A percentile compares a stretch with the other conserved stretches of the same genome.
Evolutionary conservation across 2,329 filamentous ascomycete species (phyloP).

Genomic region (Botrytis squamosa): DNA sequence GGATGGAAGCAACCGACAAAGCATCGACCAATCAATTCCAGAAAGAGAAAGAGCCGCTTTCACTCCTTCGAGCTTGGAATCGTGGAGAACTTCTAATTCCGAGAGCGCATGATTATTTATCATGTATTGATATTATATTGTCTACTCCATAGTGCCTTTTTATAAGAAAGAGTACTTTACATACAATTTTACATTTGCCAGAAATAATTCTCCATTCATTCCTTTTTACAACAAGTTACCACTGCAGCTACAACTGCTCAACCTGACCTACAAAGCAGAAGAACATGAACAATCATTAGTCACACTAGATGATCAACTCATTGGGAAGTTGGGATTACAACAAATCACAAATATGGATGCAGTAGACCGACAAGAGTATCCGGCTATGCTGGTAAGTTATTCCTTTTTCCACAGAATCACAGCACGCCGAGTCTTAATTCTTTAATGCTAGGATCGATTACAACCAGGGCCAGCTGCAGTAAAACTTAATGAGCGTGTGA

Average conservation of each 20-base stretch:
- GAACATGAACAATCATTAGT: constrained; percentile 35
- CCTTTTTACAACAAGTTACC: neutral
- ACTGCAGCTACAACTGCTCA: neutral
- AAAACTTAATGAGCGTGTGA: constrained; percentile 81
- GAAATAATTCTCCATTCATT: neutral
- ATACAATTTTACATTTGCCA: neutral
- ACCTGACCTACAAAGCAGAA: neutral
- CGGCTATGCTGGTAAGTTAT: constrained; percentile 80
- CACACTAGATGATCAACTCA: constrained; percentile 26
- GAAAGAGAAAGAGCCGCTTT: constrained; percentile 8
- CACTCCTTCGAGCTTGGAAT: constrained; percentile 6
- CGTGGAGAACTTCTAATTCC: constrained; percentile 9
- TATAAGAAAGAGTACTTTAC: neutral
- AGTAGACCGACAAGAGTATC: constrained; percentile 85
- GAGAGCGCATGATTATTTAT: constrained; percentile 10
- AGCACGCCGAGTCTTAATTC: constrained; percentile 18
- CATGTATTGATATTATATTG: neutral
- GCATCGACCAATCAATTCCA: constrained; percentile 11
- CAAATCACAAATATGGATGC: constrained; percentile 60
- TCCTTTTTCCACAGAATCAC: constrained; percentile 25
- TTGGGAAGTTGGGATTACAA: constrained; percentile 14
- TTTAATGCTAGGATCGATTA: constrained; percentile 66
- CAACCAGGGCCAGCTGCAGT: constrained; percentile 79
- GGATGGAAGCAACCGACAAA: neutral
- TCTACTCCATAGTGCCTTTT: neutral